Conservation (phyloP, 768 basidiomycete species). For the Daedaleopsis nitida region DNA sequence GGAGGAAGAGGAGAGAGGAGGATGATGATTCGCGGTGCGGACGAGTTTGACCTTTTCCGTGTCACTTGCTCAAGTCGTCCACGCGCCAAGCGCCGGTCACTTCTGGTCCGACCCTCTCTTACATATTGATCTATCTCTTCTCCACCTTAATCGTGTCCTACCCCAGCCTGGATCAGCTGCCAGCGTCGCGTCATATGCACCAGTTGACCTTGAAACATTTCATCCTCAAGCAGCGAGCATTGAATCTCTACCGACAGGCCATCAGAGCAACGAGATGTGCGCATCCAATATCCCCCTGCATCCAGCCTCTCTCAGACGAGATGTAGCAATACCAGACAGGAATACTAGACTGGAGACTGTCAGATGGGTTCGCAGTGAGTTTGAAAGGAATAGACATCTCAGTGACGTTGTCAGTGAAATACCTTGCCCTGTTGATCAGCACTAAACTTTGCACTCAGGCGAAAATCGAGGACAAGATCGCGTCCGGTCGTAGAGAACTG, state of each 20-base stretch:
- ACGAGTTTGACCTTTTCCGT: constrained; percentile 18
- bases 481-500: constrained; percentile 58
- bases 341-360: constrained; percentile 65
- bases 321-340: constrained; percentile 62
- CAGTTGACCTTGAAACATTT: constrained; percentile 68
- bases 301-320: constrained; percentile 8
- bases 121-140: not conserved
- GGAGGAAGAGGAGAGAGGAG: not conserved
- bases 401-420: constrained; percentile 52
- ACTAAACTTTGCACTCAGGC: constrained; percentile 37
- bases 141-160: not conserved
- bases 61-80: constrained; percentile 8
- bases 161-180: not conserved
- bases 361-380: constrained; percentile 71
- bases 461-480: constrained; percentile 63
- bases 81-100: constrained; percentile 8
- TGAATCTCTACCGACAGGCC: constrained; percentile 66
- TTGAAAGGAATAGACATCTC: constrained; percentile 62
- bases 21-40: constrained; percentile 4
- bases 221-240: constrained; percentile 61
- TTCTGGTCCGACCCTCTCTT: not conserved
- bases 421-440: constrained; percentile 2
- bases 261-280: constrained; percentile 70
- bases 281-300: not conserved
- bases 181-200: constrained; percentile 15